Conservation (phyloP, 2,329 filamentous ascomycete genomes). For the Aspergillus pseudoviridinutans region DNA sequence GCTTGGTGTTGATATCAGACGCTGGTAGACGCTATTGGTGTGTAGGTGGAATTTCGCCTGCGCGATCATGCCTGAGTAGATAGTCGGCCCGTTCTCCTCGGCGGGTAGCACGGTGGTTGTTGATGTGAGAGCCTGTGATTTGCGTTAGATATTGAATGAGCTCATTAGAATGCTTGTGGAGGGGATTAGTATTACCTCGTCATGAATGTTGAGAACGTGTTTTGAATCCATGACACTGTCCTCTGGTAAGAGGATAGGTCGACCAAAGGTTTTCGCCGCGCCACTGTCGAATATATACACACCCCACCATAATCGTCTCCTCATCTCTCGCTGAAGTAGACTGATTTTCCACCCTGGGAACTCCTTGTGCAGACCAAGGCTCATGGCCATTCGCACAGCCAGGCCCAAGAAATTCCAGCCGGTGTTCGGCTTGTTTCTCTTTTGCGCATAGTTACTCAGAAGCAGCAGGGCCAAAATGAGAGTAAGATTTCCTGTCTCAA, state of each 20-base stretch:
- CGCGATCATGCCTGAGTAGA: constrained; percentile 42
- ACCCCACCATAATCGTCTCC: constrained; percentile 41
- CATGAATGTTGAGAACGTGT: constrained; percentile 44
- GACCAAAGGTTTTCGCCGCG: constrained; percentile 49
- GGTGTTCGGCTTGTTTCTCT: constrained; percentile 49
- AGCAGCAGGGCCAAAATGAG: constrained; percentile 47
- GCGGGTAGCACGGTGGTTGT: constrained; percentile 34
- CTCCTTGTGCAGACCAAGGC: constrained; percentile 49
- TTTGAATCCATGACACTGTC: constrained; percentile 43
- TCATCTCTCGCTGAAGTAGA: constrained; percentile 40
- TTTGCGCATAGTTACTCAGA: constrained; percentile 49
- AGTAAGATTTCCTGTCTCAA: constrained; percentile 48
- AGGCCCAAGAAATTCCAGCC: constrained; percentile 49
- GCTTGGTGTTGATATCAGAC: constrained; percentile 41
- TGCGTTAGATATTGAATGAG: neutral
- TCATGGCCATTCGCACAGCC: constrained; percentile 49
- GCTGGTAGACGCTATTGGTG: constrained; percentile 44
- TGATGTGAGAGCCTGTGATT: constrained; percentile 30
- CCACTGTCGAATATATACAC: constrained; percentile 48
- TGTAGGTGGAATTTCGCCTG: constrained; percentile 42
- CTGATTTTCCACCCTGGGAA: constrained; percentile 46
- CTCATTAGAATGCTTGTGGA: neutral
- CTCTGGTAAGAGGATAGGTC: constrained; percentile 45
- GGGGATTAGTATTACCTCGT: constrained; percentile 25
- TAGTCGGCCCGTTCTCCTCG: constrained; percentile 37